Evolutionary conservation across 1,284 basidiomycete species (phyloP).

Genomic region (Paramarasmius palmivorus): DNA sequence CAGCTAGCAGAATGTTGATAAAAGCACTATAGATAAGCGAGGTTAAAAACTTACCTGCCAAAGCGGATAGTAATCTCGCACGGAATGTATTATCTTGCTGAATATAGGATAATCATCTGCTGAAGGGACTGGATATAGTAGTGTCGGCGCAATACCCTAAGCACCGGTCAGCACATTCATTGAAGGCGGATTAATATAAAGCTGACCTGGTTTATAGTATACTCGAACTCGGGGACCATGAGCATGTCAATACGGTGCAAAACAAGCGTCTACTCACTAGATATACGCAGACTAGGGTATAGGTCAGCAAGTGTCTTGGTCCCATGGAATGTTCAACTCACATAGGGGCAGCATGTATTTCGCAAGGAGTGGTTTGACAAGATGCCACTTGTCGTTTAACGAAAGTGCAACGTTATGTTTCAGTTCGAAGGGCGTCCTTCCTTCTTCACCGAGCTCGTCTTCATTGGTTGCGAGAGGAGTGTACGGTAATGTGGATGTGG

Average conservation of each 20-base stretch:
- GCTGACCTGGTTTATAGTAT: constrained; percentile 85
- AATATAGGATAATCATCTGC: constrained; percentile 59
- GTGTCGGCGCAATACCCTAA: constrained; percentile 86
- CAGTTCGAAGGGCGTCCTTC: constrained; percentile 31
- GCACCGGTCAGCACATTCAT: not conserved
- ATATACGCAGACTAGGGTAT: constrained; percentile 75
- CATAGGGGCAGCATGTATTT: constrained; percentile 84
- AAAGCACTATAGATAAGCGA: not conserved
- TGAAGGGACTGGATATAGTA: constrained; percentile 86
- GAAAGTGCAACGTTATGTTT: constrained; percentile 51
- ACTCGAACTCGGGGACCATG: constrained; percentile 69
- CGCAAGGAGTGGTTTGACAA: constrained; percentile 72
- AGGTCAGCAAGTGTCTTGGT: constrained; percentile 13
- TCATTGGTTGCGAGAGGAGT: constrained; percentile 50
- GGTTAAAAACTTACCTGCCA: constrained; percentile 68
- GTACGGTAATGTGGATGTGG: constrained; percentile 45
- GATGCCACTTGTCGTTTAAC: constrained; percentile 70
- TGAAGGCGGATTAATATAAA: not conserved
- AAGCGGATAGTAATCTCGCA: constrained; percentile 94
- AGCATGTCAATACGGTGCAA: not conserved
- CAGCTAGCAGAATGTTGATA: constrained; percentile 41
- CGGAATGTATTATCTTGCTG: constrained; percentile 77
- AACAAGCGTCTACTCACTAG: constrained; percentile 47
- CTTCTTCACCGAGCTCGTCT: constrained; percentile 36
- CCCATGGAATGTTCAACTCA: constrained; percentile 38